These are phyloP conservation scores for Macrocybe gigantea DNA, from an alignment of 768 basidiomycete genomes.

Conservation along the genomic window DNA sequence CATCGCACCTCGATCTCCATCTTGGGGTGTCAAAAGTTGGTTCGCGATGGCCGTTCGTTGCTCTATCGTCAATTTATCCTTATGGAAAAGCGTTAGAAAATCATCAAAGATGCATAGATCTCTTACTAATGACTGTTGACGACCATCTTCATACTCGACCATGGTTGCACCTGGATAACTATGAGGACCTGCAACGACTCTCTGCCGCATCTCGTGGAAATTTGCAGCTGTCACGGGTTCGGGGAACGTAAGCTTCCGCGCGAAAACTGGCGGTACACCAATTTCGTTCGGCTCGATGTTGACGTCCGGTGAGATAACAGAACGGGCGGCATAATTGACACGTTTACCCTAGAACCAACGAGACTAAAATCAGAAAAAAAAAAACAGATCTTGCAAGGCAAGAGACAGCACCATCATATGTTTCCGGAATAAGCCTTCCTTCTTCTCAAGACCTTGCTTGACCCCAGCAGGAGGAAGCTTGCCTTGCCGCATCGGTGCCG, in stretches of 20 bases:
- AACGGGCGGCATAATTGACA: slow-evolving; percentile 98
- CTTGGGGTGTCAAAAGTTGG: slow-evolving; percentile 87
- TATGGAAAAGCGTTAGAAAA: slow-evolving; percentile 3
- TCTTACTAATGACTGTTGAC: slow-evolving; percentile 73
- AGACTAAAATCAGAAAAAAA: background rate
- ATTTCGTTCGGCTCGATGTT: slow-evolving; percentile 99
- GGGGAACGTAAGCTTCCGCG: slow-evolving; percentile 92
- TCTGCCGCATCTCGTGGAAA: slow-evolving; percentile 79
- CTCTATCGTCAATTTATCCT: slow-evolving; percentile 85
- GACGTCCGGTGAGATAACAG: slow-evolving; percentile 99
- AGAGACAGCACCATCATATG: slow-evolving; percentile 87
- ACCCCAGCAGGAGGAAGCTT: slow-evolving; percentile 89
- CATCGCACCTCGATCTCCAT: slow-evolving; percentile 49
- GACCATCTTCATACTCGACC: slow-evolving; percentile 94
- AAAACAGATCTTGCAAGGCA: background rate
- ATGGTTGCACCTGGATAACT: slow-evolving; percentile 90
- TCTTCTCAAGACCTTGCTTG: slow-evolving; percentile 97
- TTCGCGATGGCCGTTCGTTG: slow-evolving; percentile 95
- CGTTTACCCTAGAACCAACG: slow-evolving; percentile 76
- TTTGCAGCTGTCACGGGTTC: slow-evolving; percentile 94
- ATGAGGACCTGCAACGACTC: slow-evolving; percentile 87
- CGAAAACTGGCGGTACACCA: slow-evolving; percentile 96
- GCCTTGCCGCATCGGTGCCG: slow-evolving; percentile 75
- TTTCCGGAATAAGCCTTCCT: slow-evolving; percentile 96
- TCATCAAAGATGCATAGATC: background rate